These are phyloP conservation scores for Huiozyma naganishii DNA, from an alignment of 805 yeast species.

Conservation along the genomic window DNA sequence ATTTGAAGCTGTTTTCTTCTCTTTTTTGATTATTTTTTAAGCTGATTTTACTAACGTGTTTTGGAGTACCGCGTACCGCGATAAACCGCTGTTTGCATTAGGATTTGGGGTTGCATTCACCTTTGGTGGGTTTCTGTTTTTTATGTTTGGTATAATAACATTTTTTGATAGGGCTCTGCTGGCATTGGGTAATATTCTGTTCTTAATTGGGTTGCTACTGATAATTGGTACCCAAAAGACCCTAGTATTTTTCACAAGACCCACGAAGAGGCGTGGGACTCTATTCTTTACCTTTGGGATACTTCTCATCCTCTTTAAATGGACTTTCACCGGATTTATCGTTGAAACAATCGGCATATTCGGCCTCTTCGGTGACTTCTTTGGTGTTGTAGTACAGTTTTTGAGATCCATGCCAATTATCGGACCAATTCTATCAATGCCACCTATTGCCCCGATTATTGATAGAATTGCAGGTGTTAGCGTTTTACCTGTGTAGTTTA, in stretches of 20 bases:
- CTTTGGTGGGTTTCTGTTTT: slow-evolving; percentile 67
- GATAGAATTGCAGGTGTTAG: slow-evolving; percentile 58
- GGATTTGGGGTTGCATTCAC: slow-evolving; percentile 91
- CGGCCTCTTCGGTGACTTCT: slow-evolving; percentile 86
- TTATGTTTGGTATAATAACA: slow-evolving; percentile 71
- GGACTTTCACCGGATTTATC: slow-evolving; percentile 75
- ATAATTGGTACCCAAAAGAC: slow-evolving; percentile 87
- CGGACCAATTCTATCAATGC: slow-evolving; percentile 76
- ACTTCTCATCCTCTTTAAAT: slow-evolving; percentile 56
- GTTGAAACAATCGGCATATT: slow-evolving; percentile 84
- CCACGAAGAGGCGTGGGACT: slow-evolving; percentile 78
- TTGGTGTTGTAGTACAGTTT: slow-evolving; percentile 79
- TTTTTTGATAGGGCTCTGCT: slow-evolving; percentile 82
- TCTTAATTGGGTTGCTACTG: slow-evolving; percentile 70
- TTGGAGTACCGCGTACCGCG: background rate
- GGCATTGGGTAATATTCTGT: slow-evolving; percentile 78
- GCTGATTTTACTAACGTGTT: background rate
- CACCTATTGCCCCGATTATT: slow-evolving; percentile 65
- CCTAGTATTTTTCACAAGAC: slow-evolving; percentile 71
- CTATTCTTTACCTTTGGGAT: slow-evolving; percentile 71
- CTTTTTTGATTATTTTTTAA: background rate
- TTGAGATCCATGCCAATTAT: slow-evolving; percentile 78
- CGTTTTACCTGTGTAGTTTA: slow-evolving; percentile 46
- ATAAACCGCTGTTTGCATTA: slow-evolving; percentile 15
- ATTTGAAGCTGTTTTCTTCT: background rate